A percentile compares a stretch with the other conserved stretches of the same genome.
phyloP scores from a whole-genome alignment of 176 grass and related monocot genomes.

The Raddia distichophylla region DNA sequence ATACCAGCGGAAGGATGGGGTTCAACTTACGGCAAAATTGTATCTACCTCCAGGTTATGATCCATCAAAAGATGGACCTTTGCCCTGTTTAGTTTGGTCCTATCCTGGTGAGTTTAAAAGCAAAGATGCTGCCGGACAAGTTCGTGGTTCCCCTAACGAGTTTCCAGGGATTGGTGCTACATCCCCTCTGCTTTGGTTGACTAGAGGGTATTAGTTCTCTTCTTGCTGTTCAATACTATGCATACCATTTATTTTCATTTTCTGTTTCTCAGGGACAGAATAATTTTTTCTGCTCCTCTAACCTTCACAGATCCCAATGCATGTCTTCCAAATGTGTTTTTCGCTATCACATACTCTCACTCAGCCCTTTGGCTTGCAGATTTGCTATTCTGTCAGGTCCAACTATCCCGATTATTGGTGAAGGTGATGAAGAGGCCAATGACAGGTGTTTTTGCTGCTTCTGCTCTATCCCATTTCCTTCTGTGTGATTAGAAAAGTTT shows the following conservation, averaged over 20 bases:
- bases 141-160: constrained; percentile 95
- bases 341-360: constrained; percentile 23
- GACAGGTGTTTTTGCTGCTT: constrained; percentile 65
- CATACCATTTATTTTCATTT: constrained; percentile 16
- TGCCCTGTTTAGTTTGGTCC: constrained; percentile 96
- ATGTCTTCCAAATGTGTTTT: constrained; percentile 18
- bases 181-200: constrained; percentile 97
- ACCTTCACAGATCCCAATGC: neutral
- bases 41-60: constrained; percentile 91
- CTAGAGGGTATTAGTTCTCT: constrained; percentile 83
- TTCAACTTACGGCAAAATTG: constrained; percentile 93
- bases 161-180: constrained; percentile 86
- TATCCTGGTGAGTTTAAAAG: constrained; percentile 99
- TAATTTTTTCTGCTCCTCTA: neutral
- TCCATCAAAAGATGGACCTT: constrained; percentile 77
- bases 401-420: constrained; percentile 96
- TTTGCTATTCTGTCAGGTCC: constrained; percentile 95
- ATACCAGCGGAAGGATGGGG: constrained; percentile 92
- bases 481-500: constrained; percentile 3
- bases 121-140: constrained; percentile 99
- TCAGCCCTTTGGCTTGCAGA: constrained; percentile 45
- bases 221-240: constrained; percentile 43
- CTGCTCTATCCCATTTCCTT: constrained; percentile 35
- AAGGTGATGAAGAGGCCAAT: constrained; percentile 96
- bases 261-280: constrained; percentile 3